Base-by-base conservation (phyloP, 345 rosid genomes). In the Bretschneidera sinensis region DNA sequence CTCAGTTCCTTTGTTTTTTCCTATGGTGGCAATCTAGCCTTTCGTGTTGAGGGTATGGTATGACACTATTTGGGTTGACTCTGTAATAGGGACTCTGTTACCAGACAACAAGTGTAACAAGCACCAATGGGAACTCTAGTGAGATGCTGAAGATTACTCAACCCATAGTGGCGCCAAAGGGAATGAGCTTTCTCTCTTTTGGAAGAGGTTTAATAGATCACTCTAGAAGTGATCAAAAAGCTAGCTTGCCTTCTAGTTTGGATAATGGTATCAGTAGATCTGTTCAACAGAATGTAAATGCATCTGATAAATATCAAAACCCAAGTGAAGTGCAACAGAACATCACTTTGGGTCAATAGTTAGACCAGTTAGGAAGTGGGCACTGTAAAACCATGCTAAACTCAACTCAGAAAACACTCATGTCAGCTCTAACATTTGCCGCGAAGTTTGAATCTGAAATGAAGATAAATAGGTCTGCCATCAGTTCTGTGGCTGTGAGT, bases 1-100 rank as follows among this genome's bases (percentile, higher is more conserved):
- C 59, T 85, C 77, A 92, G 96, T 48, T 89, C 89, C 77, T 87
- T 68, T 52, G n/a, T n/a, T n/a, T n/a, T n/a, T n/a, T n/a, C n/a
- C n/a, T n/a, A n/a, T n/a, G n/a, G n/a, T n/a, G n/a, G n/a, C n/a
- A n/a, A n/a, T n/a, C n/a, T 58, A 57, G 22, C 17, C 25, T n/a
- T n/a, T n/a, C n/a, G n/a, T n/a, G n/a, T n/a, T n/a, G n/a, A n/a
- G n/a, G n/a, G n/a, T n/a, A n/a, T n/a, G n/a, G n/a, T n/a, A n/a
- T n/a, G n/a, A n/a, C n/a, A n/a, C n/a, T n/a, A n/a, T n/a, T n/a
- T n/a, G n/a, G n/a, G n/a, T n/a, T n/a, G n/a, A n/a, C n/a, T n/a
- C n/a, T n/a, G n/a, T n/a, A 43, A 9, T 5, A 23, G 19, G 39
- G 59, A 47, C 54, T 17, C 14, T 48, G 73, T 50, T 67, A 59